phyloP scores from a whole-genome alignment of 805 yeast species.

The Saturnispora dispora region DNA sequence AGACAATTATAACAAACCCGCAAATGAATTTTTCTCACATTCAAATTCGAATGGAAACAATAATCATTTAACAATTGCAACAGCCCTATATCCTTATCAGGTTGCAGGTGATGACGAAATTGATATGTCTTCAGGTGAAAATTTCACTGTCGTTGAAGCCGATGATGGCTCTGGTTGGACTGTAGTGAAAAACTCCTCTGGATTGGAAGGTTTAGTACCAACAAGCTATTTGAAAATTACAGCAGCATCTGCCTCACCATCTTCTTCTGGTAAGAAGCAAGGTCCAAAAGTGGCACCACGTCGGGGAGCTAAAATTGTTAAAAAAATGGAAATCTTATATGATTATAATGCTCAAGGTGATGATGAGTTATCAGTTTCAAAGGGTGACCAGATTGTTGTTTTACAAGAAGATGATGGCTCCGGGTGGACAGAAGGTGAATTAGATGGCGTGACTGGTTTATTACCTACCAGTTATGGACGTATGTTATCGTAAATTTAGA shows the following conservation, averaged over 20 bases:
- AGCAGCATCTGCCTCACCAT: slow-evolving; percentile 10
- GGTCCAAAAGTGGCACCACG: slow-evolving; percentile 74
- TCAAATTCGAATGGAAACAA: background rate
- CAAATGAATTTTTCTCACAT: background rate
- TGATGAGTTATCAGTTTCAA: slow-evolving; percentile 63
- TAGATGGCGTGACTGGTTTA: slow-evolving; percentile 54
- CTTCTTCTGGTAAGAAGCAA: slow-evolving; percentile 29
- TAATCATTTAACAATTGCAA: slow-evolving; percentile 12
- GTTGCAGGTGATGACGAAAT: slow-evolving; percentile 74
- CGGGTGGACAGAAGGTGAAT: slow-evolving; percentile 94
- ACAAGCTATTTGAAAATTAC: slow-evolving; percentile 58
- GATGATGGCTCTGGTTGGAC: slow-evolving; percentile 98
- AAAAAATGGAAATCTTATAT: slow-evolving; percentile 60
- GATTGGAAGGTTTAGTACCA: slow-evolving; percentile 72
- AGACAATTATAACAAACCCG: slow-evolving; percentile 13
- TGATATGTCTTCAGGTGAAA: slow-evolving; percentile 50
- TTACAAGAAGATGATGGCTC: slow-evolving; percentile 64
- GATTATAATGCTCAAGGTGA: slow-evolving; percentile 71
- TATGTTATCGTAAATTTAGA: slow-evolving; percentile 7
- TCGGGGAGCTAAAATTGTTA: slow-evolving; percentile 57
- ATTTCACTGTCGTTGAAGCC: slow-evolving; percentile 43
- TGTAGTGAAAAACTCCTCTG: slow-evolving; percentile 37
- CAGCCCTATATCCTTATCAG: slow-evolving; percentile 56
- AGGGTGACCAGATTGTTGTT: slow-evolving; percentile 67
- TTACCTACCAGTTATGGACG: slow-evolving; percentile 74